Evolutionary conservation across 805 yeast species (phyloP), one percentile per base, ranked within the genome.

Genomic region (Metschnikowia lochheadii): DNA sequence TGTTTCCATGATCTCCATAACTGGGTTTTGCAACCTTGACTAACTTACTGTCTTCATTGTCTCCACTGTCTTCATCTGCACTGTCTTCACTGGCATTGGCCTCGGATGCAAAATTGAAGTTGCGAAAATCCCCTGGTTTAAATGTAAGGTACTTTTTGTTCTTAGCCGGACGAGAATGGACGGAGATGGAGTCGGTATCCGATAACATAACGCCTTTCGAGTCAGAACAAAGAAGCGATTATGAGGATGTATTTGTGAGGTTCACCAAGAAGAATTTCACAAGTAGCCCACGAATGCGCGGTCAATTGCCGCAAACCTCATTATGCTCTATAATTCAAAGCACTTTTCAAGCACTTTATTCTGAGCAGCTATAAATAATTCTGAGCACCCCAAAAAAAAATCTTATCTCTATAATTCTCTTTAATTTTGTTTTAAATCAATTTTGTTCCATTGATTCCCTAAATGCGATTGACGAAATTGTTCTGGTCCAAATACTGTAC

Each of bases 401-500:
- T 2, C 20, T 18, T 18, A 26, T 26, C 29, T 11, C 29, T 2
- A 26, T 26, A 26, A 26, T 26, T 26, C 29, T 26, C 29, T 26
- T 2, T 8, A 26, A 8, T 8, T 8, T 26, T 26, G 1, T 26
- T 26, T 2, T 26, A 26, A 26, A 26, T 8, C 29, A 26, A 26
- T 26, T 26, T 26, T 26, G 11, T 26, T 8, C 11, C 11, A 26
- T 26, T 26, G 29, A 26, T 26, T 26, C 5, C 18, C 15, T 26
- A 44, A 5, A 54, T 37, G 17, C 42, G 31, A 45, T 56, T 54
- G 44, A 54, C 44, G 36, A 56, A 54, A 20, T 51, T 44, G 17
- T 44, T 54, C 33, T 42, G 48, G 40, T 54, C 56, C 51, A 56
- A 50, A 18, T 46, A 52, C 26, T 34, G 31, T 41, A 47, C 53